These are phyloP conservation scores for Malassezia sympodialis DNA, from an alignment of 1,284 basidiomycete species.

Conservation along the genomic window DNA sequence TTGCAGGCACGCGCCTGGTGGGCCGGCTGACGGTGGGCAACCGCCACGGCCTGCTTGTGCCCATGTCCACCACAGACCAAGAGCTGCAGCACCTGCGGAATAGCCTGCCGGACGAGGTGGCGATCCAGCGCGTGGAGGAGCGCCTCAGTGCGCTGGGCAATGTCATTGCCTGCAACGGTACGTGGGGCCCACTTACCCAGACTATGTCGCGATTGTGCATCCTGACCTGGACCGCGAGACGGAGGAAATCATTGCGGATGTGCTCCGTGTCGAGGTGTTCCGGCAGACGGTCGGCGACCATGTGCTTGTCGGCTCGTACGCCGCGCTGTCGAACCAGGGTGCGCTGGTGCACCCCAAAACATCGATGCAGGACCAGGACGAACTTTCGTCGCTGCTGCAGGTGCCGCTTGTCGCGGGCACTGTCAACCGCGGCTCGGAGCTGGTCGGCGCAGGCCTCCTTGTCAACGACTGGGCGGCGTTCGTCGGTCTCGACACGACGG, in stretches of 20 bases:
- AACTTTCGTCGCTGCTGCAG: slow-evolving; percentile 85
- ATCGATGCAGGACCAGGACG: slow-evolving; percentile 91
- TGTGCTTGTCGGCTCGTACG: slow-evolving; percentile 91
- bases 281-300: slow-evolving; percentile 84
- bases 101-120: slow-evolving; percentile 79
- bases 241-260: slow-evolving; percentile 98
- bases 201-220: slow-evolving; percentile 46
- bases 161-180: slow-evolving; percentile 94
- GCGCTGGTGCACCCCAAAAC: slow-evolving; percentile 96
- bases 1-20: slow-evolving; percentile 87
- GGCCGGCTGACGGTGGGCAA: slow-evolving; percentile 82
- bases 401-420: slow-evolving; percentile 93
- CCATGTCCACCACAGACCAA: slow-evolving; percentile 89
- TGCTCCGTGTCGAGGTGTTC: slow-evolving; percentile 98
- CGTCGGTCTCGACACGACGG: slow-evolving; percentile 57
- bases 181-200: slow-evolving; percentile 17
- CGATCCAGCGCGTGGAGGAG: slow-evolving; percentile 93
- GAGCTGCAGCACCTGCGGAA: slow-evolving; percentile 96
- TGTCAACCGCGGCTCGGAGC: slow-evolving; percentile 93
- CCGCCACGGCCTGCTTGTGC: slow-evolving; percentile 86
- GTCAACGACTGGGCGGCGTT: slow-evolving; percentile 99
- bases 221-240: slow-evolving; percentile 97
- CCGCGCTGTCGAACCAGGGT: slow-evolving; percentile 87
- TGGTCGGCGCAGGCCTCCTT: slow-evolving; percentile 91
- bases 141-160: slow-evolving; percentile 91